Evolutionary conservation across 768 basidiomycete species (phyloP).

Genomic region (Macrocybe gigantea): DNA sequence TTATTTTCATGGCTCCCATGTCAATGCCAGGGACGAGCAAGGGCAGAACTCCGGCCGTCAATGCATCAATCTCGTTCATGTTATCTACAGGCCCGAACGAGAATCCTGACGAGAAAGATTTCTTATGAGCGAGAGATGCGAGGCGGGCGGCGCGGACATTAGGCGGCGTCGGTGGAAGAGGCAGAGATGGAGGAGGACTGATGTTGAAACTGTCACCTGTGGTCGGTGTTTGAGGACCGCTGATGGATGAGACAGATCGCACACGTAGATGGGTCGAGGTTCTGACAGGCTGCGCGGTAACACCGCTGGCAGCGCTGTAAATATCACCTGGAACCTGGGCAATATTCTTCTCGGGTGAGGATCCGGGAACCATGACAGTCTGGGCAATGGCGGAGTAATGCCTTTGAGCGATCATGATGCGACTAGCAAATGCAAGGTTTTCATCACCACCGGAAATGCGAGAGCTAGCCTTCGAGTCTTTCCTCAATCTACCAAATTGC

Average conservation of each 20-base stretch:
- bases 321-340: slow-evolving; percentile 25
- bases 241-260: slow-evolving; percentile 51
- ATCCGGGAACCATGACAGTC: slow-evolving; percentile 47
- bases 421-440: slow-evolving; percentile 41
- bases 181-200: slow-evolving; percentile 60
- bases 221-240: slow-evolving; percentile 30
- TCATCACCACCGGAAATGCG: slow-evolving; percentile 48
- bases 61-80: slow-evolving; percentile 63
- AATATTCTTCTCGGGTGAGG: slow-evolving; percentile 34
- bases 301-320: slow-evolving; percentile 31
- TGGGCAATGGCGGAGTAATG: slow-evolving; percentile 70
- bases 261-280: slow-evolving; percentile 50
- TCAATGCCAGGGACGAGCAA: slow-evolving; percentile 62
- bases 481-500: slow-evolving; percentile 48
- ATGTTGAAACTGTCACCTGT: slow-evolving; percentile 29
- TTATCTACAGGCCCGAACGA: slow-evolving; percentile 53
- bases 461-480: slow-evolving; percentile 52
- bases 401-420: slow-evolving; percentile 67
- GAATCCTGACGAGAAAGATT: slow-evolving; percentile 60
- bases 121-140: slow-evolving; percentile 52
- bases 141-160: slow-evolving; percentile 52
- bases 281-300: slow-evolving; percentile 21
- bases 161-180: slow-evolving; percentile 72
- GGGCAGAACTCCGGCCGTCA: slow-evolving; percentile 65
- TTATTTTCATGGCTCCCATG: slow-evolving; percentile 52